Base-by-base conservation (phyloP, 73 alveolate species). In the Durusdinium trenchii region DNA sequence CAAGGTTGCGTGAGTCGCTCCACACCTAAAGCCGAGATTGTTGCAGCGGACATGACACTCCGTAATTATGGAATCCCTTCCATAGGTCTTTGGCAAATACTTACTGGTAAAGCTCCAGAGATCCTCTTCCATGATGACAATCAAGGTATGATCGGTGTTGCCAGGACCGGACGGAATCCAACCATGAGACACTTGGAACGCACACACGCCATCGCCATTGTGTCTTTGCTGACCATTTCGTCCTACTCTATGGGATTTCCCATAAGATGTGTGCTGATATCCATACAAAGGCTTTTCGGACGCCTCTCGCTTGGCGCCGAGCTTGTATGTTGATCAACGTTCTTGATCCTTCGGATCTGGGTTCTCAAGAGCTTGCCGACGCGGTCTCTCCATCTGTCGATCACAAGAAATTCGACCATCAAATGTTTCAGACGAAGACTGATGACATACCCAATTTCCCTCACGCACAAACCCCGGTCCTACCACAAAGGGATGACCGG, bases 121-220 rank as follows among this genome's bases (percentile, higher is more conserved):
- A 10, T 75, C 7, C 40, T 82, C 51, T 82, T 82, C 32, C 48
- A 82, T 28, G 93, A 82, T 35, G 93, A 82, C 71, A 82, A 82
- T 5, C 47, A 82, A 48, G 93, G 73, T 1, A 52, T 85, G 94
- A 85, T 85, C 32, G 79, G 60, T 0, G 79, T 85, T 0, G 48
- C 54, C n/a, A 51, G 94, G 30, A 26, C 81, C 16, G n/a, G n/a
- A n/a, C n/a, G 43, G 57, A 85, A 52, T 10, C 94, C 94, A 6
- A 85, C 94, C 40, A 85, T 85, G 94, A 51, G 94, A 16, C 94
- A 85, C 32, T 28, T 85, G 40, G 94, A 54, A 32, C 76, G 94
- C 43, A 52, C 79, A 7, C 94, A 85, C 38, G 94, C 81, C 3
- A 36, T 85, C 0, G 10, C 45, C 42, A 85, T 85, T 35, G 81